phyloP scores from a whole-genome alignment of 441 rosid species.

The Kokia cookei region DNA sequence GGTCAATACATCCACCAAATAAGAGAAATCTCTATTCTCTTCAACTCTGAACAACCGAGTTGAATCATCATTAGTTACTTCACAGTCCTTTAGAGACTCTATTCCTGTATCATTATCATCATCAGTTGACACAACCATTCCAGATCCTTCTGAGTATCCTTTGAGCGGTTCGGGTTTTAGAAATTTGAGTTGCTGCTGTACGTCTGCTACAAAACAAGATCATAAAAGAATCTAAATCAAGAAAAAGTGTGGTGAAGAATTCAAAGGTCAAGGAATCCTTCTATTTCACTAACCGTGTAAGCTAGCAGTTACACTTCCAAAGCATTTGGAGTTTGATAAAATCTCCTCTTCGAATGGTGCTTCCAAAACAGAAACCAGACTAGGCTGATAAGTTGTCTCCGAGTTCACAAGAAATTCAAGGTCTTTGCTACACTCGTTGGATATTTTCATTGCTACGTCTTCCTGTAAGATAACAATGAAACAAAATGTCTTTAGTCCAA shows the following conservation, averaged over 20 bases:
- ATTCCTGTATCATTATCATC: slow-evolving; percentile 38
- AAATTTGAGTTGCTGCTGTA: slow-evolving; percentile 39
- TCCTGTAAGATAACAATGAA: slow-evolving; percentile 24
- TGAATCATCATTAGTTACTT: slow-evolving; percentile 23
- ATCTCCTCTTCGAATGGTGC: slow-evolving; percentile 32
- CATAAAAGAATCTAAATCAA: not conserved
- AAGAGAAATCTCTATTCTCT: slow-evolving; percentile 56
- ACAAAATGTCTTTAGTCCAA: no score
- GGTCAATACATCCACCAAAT: slow-evolving; percentile 51
- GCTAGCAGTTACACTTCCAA: slow-evolving; percentile 16
- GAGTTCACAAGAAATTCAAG: slow-evolving; percentile 40
- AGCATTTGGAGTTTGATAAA: slow-evolving; percentile 22
- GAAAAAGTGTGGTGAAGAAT: not conserved
- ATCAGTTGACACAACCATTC: slow-evolving; percentile 55
- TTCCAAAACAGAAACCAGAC: slow-evolving; percentile 83
- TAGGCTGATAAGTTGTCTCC: slow-evolving; percentile 59
- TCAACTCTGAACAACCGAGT: slow-evolving; percentile 19
- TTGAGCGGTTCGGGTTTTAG: slow-evolving; percentile 44
- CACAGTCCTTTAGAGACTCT: slow-evolving; percentile 13
- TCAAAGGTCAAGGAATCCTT: not conserved
- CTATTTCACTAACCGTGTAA: slow-evolving; percentile 36
- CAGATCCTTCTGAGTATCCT: slow-evolving; percentile 43
- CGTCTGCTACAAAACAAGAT: slow-evolving; percentile 23
- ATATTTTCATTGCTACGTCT: slow-evolving; percentile 25
- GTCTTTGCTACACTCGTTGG: slow-evolving; percentile 36